phyloP scores from a whole-genome alignment of 2,329 filamentous ascomycete genomes.

The Pseudovirgaria hyperparasitica region DNA sequence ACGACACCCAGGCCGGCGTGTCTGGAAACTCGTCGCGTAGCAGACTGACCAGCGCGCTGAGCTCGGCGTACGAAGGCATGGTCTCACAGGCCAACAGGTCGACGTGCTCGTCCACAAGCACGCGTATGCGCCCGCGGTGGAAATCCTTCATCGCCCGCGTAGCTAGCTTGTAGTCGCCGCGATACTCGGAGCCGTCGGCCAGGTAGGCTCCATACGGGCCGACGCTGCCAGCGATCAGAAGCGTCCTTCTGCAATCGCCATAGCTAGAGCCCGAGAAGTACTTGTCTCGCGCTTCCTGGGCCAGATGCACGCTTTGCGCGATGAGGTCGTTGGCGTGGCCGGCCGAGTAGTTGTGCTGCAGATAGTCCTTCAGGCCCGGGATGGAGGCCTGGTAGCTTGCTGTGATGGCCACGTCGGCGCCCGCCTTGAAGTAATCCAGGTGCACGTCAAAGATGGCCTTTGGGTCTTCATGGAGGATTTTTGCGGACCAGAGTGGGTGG shows the following conservation, averaged over 20 bases:
- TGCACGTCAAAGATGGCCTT: constrained; percentile 30
- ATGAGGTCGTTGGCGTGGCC: constrained; percentile 24
- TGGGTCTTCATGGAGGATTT: constrained; percentile 26
- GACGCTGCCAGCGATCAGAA: constrained; percentile 32
- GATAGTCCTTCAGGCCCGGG: constrained; percentile 26
- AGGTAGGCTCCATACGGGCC: constrained; percentile 37
- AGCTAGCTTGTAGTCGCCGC: constrained; percentile 26
- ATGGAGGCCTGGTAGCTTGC: constrained; percentile 35
- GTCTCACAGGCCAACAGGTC: constrained; percentile 35
- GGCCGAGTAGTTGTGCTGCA: constrained; percentile 19
- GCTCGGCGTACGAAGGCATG: constrained; percentile 28
- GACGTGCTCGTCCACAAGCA: constrained; percentile 27
- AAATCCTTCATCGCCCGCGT: constrained; percentile 25
- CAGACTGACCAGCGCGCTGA: constrained; percentile 25
- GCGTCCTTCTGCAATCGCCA: constrained; percentile 3
- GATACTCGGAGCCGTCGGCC: constrained; percentile 34
- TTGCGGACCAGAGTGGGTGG: constrained; percentile 32
- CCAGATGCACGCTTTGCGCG: constrained; percentile 27
- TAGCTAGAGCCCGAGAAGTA: constrained; percentile 8
- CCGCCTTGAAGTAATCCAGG: constrained; percentile 30
- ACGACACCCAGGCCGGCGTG: constrained; percentile 28
- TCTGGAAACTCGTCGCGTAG: constrained; percentile 24
- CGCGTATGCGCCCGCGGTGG: constrained; percentile 29
- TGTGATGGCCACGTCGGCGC: constrained; percentile 35
- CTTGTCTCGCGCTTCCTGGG: constrained; percentile 24